Base-by-base conservation (phyloP, 805 yeast genomes). In the Huiozyma sinensis region DNA sequence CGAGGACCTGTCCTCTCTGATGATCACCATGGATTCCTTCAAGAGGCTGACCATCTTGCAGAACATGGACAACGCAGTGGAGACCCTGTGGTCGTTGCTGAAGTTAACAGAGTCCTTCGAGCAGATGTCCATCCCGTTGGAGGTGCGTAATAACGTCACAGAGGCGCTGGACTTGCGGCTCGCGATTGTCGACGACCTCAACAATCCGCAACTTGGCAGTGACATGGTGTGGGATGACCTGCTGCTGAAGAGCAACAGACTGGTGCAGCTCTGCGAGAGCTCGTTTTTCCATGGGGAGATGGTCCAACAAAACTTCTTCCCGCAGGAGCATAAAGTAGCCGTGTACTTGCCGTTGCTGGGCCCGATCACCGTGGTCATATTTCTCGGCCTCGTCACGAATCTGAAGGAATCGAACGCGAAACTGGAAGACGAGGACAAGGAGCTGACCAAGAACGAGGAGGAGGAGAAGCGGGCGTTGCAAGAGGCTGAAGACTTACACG, bases 241-340 rank as follows among this genome's bases (percentile, higher is more conserved):
- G 0, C 68, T 79, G 37, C 56, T 65, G 10, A 64, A 71, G 39
- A 83, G 96, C 0, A 73, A 79, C 50, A 50, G 57, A 17, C 48
- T 66, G 41, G 53, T 62, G 1, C 41, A 55, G 38, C 50, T 52
- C n/a, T 58, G 66, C 35, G 79, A 75, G 48, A 69, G 69, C 39
- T 97, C 97, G 0, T 90, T 90, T 55, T 90, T 90, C 61, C 95
- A 90, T 53, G 84, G 85, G 53, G 89, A 83, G 60, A 90, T 92
- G 96, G 86, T 92, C 29, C 95, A 87, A 56, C 97, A 90, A 58
- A 86, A 83, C 44, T 88, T 84, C 61, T 87, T 89, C 69, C 97
- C 98, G 0, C 90, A 84, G 50, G 97, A 90, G 61, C 98, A 90
- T 59, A 89, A 86, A 61, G 71, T 92, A 56, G 97, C 98, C 0